These are phyloP conservation scores for Aspergillus hancockii DNA, from an alignment of 495 filamentous ascomycete species.

Conservation along the genomic window DNA sequence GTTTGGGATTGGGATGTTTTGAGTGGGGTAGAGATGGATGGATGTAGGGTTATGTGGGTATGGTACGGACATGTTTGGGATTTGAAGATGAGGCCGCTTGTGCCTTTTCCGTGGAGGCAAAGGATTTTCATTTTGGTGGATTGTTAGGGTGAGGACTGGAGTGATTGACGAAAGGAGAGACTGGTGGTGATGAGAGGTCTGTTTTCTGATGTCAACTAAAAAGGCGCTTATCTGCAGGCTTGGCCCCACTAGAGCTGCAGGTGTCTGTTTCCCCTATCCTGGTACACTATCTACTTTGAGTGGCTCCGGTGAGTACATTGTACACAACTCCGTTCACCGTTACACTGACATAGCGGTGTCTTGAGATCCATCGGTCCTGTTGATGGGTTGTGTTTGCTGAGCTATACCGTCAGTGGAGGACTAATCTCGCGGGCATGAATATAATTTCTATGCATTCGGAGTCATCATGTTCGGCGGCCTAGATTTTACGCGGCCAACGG, in stretches of 20 bases:
- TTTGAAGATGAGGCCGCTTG: constrained; percentile 57
- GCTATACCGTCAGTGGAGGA: too few species aligned
- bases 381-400: too few species aligned
- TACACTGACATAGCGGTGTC: too few species aligned
- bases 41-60: constrained; percentile 4
- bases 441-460: too few species aligned
- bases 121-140: constrained; percentile 53
- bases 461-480: too few species aligned
- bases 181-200: background rate
- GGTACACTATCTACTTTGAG: too few species aligned
- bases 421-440: too few species aligned
- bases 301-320: background rate
- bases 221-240: background rate
- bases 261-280: background rate
- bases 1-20: constrained; percentile 22
- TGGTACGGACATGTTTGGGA: constrained; percentile 56
- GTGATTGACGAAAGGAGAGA: background rate
- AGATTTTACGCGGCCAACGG: too few species aligned
- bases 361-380: too few species aligned
- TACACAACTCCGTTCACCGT: background rate
- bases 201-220: background rate
- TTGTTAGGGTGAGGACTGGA: background rate
- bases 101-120: constrained; percentile 65
- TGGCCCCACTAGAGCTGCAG: background rate
- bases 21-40: background rate